A percentile compares a stretch with the other conserved stretches of the same genome.
phyloP scores from a whole-genome alignment of 805 yeast species.

The Yarrowia yakushimensis region DNA sequence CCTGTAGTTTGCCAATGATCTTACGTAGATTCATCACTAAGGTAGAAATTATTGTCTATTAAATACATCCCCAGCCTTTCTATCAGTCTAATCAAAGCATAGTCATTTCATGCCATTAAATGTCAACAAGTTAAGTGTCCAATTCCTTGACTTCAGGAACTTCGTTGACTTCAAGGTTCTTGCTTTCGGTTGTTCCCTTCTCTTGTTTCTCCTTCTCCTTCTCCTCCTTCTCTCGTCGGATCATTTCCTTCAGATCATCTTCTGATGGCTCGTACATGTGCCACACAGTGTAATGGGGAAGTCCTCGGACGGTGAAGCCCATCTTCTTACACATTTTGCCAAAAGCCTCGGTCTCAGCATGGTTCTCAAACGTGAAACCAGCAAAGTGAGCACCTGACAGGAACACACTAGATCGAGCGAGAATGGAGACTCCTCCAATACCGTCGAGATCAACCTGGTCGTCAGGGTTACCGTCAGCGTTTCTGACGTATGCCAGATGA shows the following conservation, averaged over 20 bases:
- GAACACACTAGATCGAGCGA: constrained; percentile 83
- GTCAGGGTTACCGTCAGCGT: constrained; percentile 84
- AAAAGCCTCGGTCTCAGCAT: constrained; percentile 97
- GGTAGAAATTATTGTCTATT: background rate
- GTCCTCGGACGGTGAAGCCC: constrained; percentile 84
- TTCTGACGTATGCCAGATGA: constrained; percentile 89
- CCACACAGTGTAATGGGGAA: constrained; percentile 97
- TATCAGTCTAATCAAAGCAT: background rate
- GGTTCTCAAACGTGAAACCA: constrained; percentile 91
- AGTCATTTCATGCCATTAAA: background rate
- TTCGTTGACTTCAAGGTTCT: constrained; percentile 24
- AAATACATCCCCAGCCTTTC: background rate
- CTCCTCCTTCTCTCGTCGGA: constrained; percentile 40
- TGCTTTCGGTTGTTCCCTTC: constrained; percentile 27
- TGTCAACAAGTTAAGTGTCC: background rate
- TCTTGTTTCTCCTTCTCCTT: constrained; percentile 32
- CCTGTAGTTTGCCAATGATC: too few species aligned
- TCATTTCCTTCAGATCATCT: constrained; percentile 78
- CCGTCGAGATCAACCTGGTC: constrained; percentile 93
- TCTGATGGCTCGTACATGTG: constrained; percentile 96
- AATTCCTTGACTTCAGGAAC: constrained; percentile 13
- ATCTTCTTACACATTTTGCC: constrained; percentile 85
- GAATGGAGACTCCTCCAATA: constrained; percentile 93
- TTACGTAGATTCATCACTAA: background rate
- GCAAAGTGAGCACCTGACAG: constrained; percentile 90